These are phyloP conservation scores for Blastobotrys capitulatus DNA, from an alignment of 1,139 yeast species.

Conservation along the genomic window DNA sequence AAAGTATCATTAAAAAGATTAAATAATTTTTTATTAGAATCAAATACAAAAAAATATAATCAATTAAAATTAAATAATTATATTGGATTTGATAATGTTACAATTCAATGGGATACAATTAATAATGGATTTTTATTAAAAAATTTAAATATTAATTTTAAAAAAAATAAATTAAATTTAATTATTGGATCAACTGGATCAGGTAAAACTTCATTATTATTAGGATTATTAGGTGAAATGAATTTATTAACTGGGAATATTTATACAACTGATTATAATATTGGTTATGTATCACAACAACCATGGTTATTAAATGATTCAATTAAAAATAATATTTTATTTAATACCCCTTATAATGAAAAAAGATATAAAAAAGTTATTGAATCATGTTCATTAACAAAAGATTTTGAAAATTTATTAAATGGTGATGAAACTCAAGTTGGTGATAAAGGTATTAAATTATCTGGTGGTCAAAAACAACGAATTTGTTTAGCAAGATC, in stretches of 20 bases:
- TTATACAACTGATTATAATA: conserved; percentile 83
- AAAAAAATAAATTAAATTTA: conserved; percentile 70
- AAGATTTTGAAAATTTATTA: conserved; percentile 71
- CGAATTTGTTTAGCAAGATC: conserved; percentile 95
- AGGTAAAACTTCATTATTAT: conserved; percentile 84
- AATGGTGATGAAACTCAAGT: conserved; percentile 71
- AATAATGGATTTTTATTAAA: conserved; percentile 53
- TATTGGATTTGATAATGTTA: conserved; percentile 79
- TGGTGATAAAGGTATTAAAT: conserved; percentile 93
- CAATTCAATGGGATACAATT: conserved; percentile 59
- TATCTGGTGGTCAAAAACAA: conserved; percentile 97
- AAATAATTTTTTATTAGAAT: conserved; percentile 67
- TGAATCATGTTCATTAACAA: conserved; percentile 59
- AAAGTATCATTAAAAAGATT: conserved; percentile 87
- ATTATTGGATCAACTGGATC: conserved; percentile 94
- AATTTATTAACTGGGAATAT: conserved; percentile 63
- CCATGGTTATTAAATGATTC: conserved; percentile 94
- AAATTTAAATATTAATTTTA: conserved; percentile 63
- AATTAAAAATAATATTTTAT: conserved; percentile 54
- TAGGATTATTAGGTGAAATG: conserved; percentile 96
- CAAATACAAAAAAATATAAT: conserved; percentile 75
- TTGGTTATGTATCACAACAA: conserved; percentile 84
- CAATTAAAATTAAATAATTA: conserved; percentile 55
- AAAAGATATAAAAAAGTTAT: conserved; percentile 73
- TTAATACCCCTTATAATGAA: conserved; percentile 67